Percentiles rank a stretch among this genome's conserved stretches.
Evolutionary conservation across 192 early-diverging fungal species (phyloP).

Genomic region (Anaeromyces robustus): DNA sequence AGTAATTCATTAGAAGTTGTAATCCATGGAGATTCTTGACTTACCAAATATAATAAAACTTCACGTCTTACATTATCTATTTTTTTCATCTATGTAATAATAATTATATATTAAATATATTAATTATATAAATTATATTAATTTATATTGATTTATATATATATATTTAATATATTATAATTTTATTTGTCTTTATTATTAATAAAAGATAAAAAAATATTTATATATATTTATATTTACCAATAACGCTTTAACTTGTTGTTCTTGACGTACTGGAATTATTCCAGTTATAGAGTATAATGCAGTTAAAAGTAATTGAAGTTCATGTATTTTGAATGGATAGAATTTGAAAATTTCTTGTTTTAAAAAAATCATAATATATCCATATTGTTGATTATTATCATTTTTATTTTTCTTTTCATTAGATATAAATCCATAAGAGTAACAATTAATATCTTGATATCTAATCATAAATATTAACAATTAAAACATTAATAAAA

Average conservation of each 20-base stretch:
- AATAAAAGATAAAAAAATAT: too few species aligned
- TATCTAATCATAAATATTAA: neutral
- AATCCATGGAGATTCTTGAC: slow-evolving; percentile 2
- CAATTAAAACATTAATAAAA: too few species aligned
- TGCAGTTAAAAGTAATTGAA: neutral
- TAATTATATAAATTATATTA: too few species aligned
- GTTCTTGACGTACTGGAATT: neutral
- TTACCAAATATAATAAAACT: neutral
- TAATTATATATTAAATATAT: too few species aligned
- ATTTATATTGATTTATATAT: too few species aligned
- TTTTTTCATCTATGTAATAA: neutral
- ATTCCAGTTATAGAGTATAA: neutral
- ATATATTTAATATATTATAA: too few species aligned
- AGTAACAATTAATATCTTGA: neutral
- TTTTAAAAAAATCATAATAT: neutral
- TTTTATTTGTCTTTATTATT: too few species aligned
- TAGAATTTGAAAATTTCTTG: neutral
- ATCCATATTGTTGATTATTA: neutral
- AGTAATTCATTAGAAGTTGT: slow-evolving; percentile 1
- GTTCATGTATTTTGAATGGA: neutral
- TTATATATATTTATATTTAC: neutral
- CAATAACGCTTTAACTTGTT: neutral
- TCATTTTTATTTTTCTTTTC: neutral
- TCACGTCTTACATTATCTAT: neutral
- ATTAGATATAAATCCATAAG: neutral